Conservation (phyloP, 2,329 filamentous ascomycete genomes). For the Elsinoe perseae region DNA sequence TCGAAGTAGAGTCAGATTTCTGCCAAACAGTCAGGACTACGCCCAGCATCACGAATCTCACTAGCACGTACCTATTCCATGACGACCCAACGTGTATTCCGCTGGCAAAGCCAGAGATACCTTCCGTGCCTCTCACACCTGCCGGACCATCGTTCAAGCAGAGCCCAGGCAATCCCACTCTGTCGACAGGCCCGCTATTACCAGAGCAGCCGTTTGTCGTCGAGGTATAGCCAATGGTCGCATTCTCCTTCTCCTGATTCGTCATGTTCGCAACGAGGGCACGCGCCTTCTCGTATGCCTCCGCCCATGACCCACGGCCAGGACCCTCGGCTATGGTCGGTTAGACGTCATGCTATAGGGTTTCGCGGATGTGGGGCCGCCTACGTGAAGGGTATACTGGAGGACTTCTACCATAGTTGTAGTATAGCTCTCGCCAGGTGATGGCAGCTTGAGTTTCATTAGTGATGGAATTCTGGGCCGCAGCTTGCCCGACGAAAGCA, state of each 20-base stretch:
- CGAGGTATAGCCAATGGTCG: slow-evolving; percentile 29
- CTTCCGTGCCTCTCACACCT: slow-evolving; percentile 27
- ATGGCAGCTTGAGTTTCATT: slow-evolving; percentile 20
- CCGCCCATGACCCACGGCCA: slow-evolving; percentile 29
- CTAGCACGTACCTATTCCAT: slow-evolving; percentile 29
- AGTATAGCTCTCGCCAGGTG: slow-evolving; percentile 21
- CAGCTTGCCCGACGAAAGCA: slow-evolving; percentile 1
- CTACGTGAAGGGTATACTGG: slow-evolving; percentile 27
- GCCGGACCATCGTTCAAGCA: slow-evolving; percentile 36
- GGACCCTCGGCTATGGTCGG: slow-evolving; percentile 17
- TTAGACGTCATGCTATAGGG: slow-evolving; percentile 8
- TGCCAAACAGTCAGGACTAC: slow-evolving; percentile 22
- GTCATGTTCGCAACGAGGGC: slow-evolving; percentile 34
- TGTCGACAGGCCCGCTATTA: slow-evolving; percentile 31
- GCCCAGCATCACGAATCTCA: slow-evolving; percentile 28
- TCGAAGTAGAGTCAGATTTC: slow-evolving; percentile 28
- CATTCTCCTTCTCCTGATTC: slow-evolving; percentile 33
- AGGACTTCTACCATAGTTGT: slow-evolving; percentile 26
- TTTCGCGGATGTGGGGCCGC: neutral
- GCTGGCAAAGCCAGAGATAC: slow-evolving; percentile 33
- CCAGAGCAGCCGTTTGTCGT: slow-evolving; percentile 28
- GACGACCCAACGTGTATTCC: slow-evolving; percentile 33
- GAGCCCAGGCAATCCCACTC: slow-evolving; percentile 34
- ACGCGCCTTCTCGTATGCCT: slow-evolving; percentile 35
- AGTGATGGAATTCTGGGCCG: slow-evolving; percentile 15